Base-by-base conservation (phyloP, 768 basidiomycete genomes). In the Mycena crocata region DNA sequence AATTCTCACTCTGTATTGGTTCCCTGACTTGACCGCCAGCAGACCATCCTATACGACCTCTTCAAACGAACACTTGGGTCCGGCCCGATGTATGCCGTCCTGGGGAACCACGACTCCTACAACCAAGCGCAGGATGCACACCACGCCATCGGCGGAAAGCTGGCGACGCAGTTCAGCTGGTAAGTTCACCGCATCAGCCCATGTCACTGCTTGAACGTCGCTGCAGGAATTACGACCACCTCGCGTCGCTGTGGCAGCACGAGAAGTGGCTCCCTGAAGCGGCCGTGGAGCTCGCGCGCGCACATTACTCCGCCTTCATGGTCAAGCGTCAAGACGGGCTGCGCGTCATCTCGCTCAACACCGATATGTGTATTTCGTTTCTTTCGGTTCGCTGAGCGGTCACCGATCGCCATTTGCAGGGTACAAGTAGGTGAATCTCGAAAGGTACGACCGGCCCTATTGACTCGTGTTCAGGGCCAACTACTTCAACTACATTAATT, bases 21-120 rank as follows among this genome's bases (percentile, higher is more conserved):
- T 35, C 24, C n/a, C 64, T 37, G 15, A 14, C 31, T 17, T 9
- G 37, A 44, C 37, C 14, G 2, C 8, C 49, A 28, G 23, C 66
- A 92, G 90, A 84, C 89, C 1, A 78, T 90, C 1, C 62, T 93
- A 24, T 93, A 86, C 72, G 90, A 89, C 67, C 81, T 93, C 37
- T 85, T 92, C 77, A 90, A 86, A 75, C 81, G 81, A 19, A 56
- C 45, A 24, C 66, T 67, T 34, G 66, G 66, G 13, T 67, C 66
- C 10, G 90, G 90, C 0, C 91, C 92, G n/a, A 85, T 93, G 3
- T 94, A 93, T 68, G 87, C 90, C 31, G 86, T 89, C 0, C 79
- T 93, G 12, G 92, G 92, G 12, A 94, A 94, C 74, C 92, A 94
- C 71, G 92, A 94, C 73, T 89, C 83, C 44, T 91, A 89, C 74